These are phyloP conservation scores for Didymella pinodella DNA, from an alignment of 2,329 filamentous ascomycete species.

Conservation along the genomic window DNA sequence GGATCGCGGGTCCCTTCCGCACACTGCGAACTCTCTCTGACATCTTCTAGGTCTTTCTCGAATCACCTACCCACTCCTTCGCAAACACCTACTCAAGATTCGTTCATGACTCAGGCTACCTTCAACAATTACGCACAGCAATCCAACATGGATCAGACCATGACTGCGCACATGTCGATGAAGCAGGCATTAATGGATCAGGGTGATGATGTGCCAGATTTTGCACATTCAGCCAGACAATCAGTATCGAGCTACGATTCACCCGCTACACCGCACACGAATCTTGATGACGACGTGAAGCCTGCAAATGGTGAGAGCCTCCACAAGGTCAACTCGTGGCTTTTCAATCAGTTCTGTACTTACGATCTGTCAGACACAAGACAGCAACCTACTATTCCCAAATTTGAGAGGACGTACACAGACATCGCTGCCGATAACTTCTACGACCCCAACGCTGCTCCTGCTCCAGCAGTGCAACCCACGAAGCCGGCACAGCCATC, in stretches of 20 bases:
- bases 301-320: slow-evolving; percentile 63
- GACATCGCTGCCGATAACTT: slow-evolving; percentile 86
- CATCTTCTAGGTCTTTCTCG: slow-evolving; percentile 53
- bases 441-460: slow-evolving; percentile 75
- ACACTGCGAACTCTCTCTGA: slow-evolving; percentile 40
- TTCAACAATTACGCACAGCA: slow-evolving; percentile 58
- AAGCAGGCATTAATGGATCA: slow-evolving; percentile 64
- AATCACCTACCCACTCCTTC: slow-evolving; percentile 64
- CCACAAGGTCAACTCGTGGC: slow-evolving; percentile 54
- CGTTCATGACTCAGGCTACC: slow-evolving; percentile 56
- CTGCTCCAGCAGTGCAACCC: slow-evolving; percentile 54
- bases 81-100: slow-evolving; percentile 62
- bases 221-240: slow-evolving; percentile 62
- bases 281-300: slow-evolving; percentile 63
- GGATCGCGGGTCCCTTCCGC: slow-evolving; percentile 25
- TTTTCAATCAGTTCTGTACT: slow-evolving; percentile 73
- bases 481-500: slow-evolving; percentile 60
- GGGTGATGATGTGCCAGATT: slow-evolving; percentile 60
- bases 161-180: slow-evolving; percentile 66
- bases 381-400: slow-evolving; percentile 63
- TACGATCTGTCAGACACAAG: slow-evolving; percentile 63
- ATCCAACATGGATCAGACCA: slow-evolving; percentile 53
- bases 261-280: slow-evolving; percentile 67
- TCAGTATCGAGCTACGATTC: slow-evolving; percentile 69
- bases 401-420: slow-evolving; percentile 85